phyloP scores from a whole-genome alignment of 495 filamentous ascomycete genomes.

The Penicillium paradoxum region DNA sequence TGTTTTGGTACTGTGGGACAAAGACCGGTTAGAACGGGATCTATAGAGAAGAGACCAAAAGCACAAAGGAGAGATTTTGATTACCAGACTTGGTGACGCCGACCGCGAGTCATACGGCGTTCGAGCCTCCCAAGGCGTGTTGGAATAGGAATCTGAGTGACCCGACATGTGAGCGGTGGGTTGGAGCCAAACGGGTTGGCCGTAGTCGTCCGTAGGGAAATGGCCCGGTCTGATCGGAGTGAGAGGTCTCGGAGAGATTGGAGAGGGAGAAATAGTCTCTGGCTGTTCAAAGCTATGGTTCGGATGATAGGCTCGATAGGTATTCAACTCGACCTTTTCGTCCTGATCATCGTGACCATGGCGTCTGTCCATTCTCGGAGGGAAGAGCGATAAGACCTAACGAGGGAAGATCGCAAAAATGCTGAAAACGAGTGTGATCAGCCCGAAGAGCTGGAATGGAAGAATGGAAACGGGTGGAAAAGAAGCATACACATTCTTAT shows the following conservation, averaged over 20 bases:
- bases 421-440: constrained; percentile 16
- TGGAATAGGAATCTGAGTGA: constrained; percentile 15
- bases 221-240: constrained; percentile 24
- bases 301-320: constrained; percentile 10
- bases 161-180: constrained; percentile 17
- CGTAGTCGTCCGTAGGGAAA: constrained; percentile 18
- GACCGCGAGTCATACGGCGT: constrained; percentile 25
- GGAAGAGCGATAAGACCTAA: not conserved
- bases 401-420: not conserved
- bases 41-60: not conserved
- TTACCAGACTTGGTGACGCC: constrained; percentile 29
- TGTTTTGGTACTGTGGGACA: constrained; percentile 19
- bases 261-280: constrained; percentile 6
- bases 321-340: constrained; percentile 27
- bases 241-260: constrained; percentile 12
- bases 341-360: constrained; percentile 17
- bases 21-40: not conserved
- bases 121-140: constrained; percentile 8
- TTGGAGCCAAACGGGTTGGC: constrained; percentile 15
- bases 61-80: not conserved
- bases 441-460: constrained; percentile 6
- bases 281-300: constrained; percentile 15
- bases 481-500: not conserved
- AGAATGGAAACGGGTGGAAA: not conserved
- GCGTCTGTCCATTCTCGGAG: constrained; percentile 8